Conservation (phyloP, 495 filamentous ascomycete genomes). For the Penicillium cataractarum region DNA sequence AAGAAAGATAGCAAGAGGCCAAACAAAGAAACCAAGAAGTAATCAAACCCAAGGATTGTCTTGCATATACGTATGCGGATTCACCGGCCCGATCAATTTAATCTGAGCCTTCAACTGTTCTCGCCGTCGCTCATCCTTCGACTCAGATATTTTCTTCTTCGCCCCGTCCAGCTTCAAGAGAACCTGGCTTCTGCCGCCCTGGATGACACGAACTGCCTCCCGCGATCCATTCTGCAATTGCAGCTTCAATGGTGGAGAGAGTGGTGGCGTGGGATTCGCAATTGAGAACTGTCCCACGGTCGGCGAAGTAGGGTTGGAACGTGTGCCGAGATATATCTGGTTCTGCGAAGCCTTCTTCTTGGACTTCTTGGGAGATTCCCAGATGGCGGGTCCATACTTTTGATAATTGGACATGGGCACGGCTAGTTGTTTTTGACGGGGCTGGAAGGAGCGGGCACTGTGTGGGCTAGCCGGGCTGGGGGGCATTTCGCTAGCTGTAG, state of each 20-base stretch:
- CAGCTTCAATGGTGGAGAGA: constrained; percentile 25
- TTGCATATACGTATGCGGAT: constrained; percentile 37
- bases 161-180: constrained; percentile 36
- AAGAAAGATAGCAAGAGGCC: not conserved
- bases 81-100: constrained; percentile 45
- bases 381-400: constrained; percentile 40
- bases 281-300: constrained; percentile 5
- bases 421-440: constrained; percentile 34
- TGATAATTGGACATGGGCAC: constrained; percentile 44
- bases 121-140: constrained; percentile 40
- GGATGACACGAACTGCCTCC: constrained; percentile 35
- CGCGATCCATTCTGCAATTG: constrained; percentile 35
- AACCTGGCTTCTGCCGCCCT: constrained; percentile 35
- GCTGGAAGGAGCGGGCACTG: constrained; percentile 6
- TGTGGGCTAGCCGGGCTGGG: constrained; percentile 12
- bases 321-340: constrained; percentile 8
- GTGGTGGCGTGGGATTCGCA: constrained; percentile 21
- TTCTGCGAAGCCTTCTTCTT: constrained; percentile 35
- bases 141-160: constrained; percentile 38
- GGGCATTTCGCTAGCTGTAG: constrained; percentile 14
- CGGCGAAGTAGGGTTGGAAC: not conserved
- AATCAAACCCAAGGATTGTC: constrained; percentile 43
- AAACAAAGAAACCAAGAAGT: constrained; percentile 7
- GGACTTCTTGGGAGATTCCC: constrained; percentile 40
- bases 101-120: constrained; percentile 50